Evolutionary conservation across 2,329 filamentous ascomycete species (phyloP).

Genomic region (Diaporthe amygdali): DNA sequence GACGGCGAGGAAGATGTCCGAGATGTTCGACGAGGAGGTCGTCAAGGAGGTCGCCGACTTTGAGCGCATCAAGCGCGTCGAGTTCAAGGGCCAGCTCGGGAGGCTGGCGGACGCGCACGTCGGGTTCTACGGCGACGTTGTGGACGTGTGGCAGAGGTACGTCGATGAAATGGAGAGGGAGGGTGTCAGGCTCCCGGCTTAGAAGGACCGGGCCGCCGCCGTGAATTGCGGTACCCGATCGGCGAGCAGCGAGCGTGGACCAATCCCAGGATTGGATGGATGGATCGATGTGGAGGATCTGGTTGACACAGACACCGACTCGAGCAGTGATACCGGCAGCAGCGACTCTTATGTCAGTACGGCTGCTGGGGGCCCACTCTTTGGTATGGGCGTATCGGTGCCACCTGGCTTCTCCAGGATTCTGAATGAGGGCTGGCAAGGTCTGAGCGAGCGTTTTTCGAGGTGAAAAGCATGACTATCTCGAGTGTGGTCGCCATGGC

Average conservation of each 20-base stretch:
- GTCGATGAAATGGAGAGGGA: slow-evolving; percentile 85
- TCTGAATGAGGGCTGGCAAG: neutral
- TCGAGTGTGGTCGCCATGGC: neutral
- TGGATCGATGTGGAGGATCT: neutral
- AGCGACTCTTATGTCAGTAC: neutral
- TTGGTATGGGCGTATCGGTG: neutral
- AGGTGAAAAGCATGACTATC: neutral
- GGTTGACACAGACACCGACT: neutral
- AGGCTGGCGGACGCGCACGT: slow-evolving; percentile 85
- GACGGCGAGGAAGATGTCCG: slow-evolving; percentile 81
- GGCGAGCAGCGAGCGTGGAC: neutral
- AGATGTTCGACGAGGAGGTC: slow-evolving; percentile 96
- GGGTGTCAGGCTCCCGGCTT: slow-evolving; percentile 37
- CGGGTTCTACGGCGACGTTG: slow-evolving; percentile 80
- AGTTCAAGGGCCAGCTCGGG: slow-evolving; percentile 88
- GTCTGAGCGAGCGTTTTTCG: neutral
- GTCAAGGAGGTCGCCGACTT: slow-evolving; percentile 93
- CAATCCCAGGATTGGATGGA: neutral
- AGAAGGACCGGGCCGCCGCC: neutral
- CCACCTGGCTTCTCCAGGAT: neutral
- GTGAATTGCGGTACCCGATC: neutral
- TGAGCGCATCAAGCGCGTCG: slow-evolving; percentile 92
- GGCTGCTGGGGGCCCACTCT: neutral
- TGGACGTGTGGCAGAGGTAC: slow-evolving; percentile 87
- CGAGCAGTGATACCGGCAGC: neutral